Base-by-base conservation (phyloP, 1,284 basidiomycete species). In the Bjerkandera adusta region DNA sequence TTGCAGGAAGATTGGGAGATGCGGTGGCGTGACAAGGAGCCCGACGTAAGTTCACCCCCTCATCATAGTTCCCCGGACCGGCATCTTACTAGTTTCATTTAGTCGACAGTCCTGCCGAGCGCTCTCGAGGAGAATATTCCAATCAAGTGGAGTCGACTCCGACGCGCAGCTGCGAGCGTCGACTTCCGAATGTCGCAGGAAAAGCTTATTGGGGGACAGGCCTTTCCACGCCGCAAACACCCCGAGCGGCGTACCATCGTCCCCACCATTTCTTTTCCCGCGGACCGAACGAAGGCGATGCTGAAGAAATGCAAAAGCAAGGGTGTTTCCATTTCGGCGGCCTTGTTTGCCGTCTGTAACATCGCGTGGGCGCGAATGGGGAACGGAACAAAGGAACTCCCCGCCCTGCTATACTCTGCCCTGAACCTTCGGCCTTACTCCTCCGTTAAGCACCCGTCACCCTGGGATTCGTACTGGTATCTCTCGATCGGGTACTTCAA, bases 401-500 rank as follows among this genome's bases (percentile, higher is more conserved):
- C 87, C 4, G 73, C 72, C 77, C 77, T 90, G 78, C 83, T 90
- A 76, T 91, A 90, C 62, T 84, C 85, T 7, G 86, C 88, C 10
- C 69, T 89, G 36, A 90, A 90, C 64, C 65, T 89, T 36, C 77
- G 88, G 5, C 79, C 84, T 1, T 76, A 79, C 59, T 67, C 86
- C 47, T 55, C 66, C 36, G 61, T 57, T 60, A 64, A 69, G 52
- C 69, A 68, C 49, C 65, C 67, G 7, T 59, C 57, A 27, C 68
- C 69, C 55, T 68, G 75, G 56, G 71, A 77, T 48, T 86, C 84
- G 11, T 87, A 85, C 68, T 88, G 83, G 80, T 86, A 81, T 68
- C 72, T 90, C 35, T 81, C 85, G 4, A 80, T 90, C 49, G 83
- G 84, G 3, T 90, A 88, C 64, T 89, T 89, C 71, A 89, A 89